Evolutionary conservation across 768 basidiomycete species (phyloP), one percentile per base, ranked within the genome.

Genomic region (Naganishia kalamii): DNA sequence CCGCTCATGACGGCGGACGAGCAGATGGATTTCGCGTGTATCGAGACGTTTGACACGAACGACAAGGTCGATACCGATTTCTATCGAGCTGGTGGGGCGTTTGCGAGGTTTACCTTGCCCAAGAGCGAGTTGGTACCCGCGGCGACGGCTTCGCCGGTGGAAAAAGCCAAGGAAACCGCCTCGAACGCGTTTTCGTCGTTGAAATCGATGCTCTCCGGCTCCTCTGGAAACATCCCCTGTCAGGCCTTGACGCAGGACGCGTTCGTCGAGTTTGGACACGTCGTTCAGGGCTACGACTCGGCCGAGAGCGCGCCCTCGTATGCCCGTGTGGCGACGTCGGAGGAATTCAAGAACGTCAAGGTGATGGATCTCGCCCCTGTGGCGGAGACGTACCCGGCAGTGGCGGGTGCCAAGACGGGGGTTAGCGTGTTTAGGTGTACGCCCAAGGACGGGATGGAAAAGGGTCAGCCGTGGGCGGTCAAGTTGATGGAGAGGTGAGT

Each of bases 371-470:
- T 97, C 21, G 84, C 91, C 1, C 80, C 86, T n/a, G 80, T 89
- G 27, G 78, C 63, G 41, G 62, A 59, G 3, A 85, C 84, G 6
- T 96, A 93, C 77, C 85, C 88, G 0, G 71, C 77, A 1, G 82
- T 77, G 13, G 68, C 79, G 2, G 81, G 80, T 0, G 90, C 87
- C 2, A 85, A 84, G 0, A 74, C 84, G 6, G 88, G 85, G 6
- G 81, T 98, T 43, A 89, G 90, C 0, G 85, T 97, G 19, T 99
- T 90, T 78, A 81, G 90, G 44, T 90, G 90, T 75, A 83, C 86
- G 52, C 87, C 83, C 37, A 80, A 88, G 32, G 79, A 80, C 8
- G 78, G 77, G 10, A 73, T 78, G 33, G 81, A 82, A 43, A 71
- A 75, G 12, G 80, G 80, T 30, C 84, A 84, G 21, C 80, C 78